Evolutionary conservation across 202 grass and related monocot species (phyloP).

Genomic region (Hordeum pubiflorum): DNA sequence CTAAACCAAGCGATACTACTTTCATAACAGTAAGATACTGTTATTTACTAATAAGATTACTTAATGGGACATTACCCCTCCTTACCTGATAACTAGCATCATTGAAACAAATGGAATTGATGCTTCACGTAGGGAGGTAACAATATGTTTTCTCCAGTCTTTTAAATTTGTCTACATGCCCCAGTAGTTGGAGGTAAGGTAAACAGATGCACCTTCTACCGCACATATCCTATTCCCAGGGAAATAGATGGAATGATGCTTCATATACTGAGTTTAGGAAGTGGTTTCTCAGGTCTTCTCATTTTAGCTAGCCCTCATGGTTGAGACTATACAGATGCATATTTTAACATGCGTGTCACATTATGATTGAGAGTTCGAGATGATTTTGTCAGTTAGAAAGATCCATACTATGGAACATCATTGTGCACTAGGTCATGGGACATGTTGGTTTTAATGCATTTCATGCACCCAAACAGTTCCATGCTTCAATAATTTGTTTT

Average conservation of each 20-base stretch:
- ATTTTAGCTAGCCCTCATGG: not conserved
- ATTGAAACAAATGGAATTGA: slow-evolving; percentile 3
- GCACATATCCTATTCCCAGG: not conserved
- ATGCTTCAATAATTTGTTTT: slow-evolving; percentile 4
- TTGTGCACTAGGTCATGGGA: not conserved
- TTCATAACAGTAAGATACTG: not conserved
- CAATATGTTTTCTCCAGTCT: not conserved
- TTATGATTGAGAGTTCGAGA: not conserved
- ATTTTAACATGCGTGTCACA: not conserved
- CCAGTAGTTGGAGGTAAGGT: slow-evolving; percentile 2
- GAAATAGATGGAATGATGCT: slow-evolving; percentile 5
- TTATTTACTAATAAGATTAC: not conserved
- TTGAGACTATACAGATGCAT: slow-evolving; percentile 11
- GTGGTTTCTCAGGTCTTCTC: not conserved
- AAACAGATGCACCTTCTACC: not conserved
- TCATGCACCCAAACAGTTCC: not conserved
- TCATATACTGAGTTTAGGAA: not conserved
- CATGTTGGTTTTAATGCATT: not conserved
- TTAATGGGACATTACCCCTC: too few species aligned
- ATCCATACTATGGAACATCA: not conserved
- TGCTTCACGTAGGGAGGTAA: not conserved
- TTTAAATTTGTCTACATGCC: not conserved
- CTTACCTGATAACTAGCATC: not conserved
- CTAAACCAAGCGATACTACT: not conserved
- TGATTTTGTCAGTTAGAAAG: not conserved